These are phyloP conservation scores for Lentinula novae-zelandiae DNA, from an alignment of 1,284 basidiomycete species.

Conservation along the genomic window DNA sequence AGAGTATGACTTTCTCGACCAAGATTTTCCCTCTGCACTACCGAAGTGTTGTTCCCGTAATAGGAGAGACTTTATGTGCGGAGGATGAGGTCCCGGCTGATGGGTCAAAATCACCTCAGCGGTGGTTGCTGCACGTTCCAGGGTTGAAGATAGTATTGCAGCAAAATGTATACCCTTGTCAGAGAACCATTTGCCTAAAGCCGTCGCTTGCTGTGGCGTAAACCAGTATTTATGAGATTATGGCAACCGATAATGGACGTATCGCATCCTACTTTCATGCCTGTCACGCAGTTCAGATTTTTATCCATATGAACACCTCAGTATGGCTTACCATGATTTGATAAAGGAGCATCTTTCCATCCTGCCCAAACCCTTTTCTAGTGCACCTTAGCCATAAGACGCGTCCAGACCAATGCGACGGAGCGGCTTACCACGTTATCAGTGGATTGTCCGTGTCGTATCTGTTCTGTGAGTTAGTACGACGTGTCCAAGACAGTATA, in stretches of 20 bases:
- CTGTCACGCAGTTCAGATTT: conserved; percentile 28
- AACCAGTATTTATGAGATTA: not conserved
- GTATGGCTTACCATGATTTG: conserved; percentile 67
- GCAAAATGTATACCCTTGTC: conserved; percentile 51
- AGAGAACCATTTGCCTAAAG: conserved; percentile 62
- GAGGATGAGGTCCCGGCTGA: conserved; percentile 50
- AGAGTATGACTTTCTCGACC: conserved; percentile 28
- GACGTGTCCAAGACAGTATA: not conserved
- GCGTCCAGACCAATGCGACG: not conserved
- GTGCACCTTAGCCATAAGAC: not conserved
- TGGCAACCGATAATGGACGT: conserved; percentile 1
- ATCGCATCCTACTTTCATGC: conserved; percentile 54
- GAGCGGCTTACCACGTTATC: conserved; percentile 52
- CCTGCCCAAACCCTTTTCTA: conserved; percentile 25
- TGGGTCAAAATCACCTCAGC: conserved; percentile 56
- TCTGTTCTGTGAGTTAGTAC: conserved; percentile 30
- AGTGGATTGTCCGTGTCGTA: conserved; percentile 78
- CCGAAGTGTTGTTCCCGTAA: conserved; percentile 74
- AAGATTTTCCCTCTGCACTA: conserved; percentile 65
- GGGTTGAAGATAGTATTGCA: conserved; percentile 76
- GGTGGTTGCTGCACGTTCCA: conserved; percentile 75
- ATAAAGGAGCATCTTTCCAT: conserved; percentile 79
- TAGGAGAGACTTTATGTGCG: conserved; percentile 46
- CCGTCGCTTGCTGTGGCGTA: conserved; percentile 71
- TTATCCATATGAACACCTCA: not conserved